Base-by-base conservation (phyloP, 2,329 filamentous ascomycete species). In the Huntiella abstrusa region DNA sequence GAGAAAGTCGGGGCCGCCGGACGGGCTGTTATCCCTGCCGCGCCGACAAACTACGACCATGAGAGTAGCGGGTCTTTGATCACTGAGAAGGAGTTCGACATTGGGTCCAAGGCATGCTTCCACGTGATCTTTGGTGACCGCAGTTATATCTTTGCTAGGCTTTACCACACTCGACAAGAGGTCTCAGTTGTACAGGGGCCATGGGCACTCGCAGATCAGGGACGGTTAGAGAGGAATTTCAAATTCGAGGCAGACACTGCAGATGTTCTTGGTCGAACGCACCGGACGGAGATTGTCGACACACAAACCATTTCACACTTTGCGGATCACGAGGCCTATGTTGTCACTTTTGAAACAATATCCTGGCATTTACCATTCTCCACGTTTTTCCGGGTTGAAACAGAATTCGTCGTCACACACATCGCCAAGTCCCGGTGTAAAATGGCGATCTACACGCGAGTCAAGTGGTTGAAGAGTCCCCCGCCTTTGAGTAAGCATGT, bases 71-170 rank as follows among this genome's bases (percentile, higher is more conserved):
- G 79, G 45, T 70, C 74, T 52, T 71, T 80, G 53, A 79, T 80
- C 5, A 75, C 83, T 1, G 83, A 93, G 59, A 76, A 83, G 51
- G 73, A 85, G 53, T 94, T 93, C 59, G 82, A 92, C 53, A 79
- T 96, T 51, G 92, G 84, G 52, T 81, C 91, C 41, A 96, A 98
- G 60, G 85, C 84, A 0, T 77, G 94, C 49, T 98, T 96, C 60
- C 88, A 96, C 57, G 83, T 96, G 12, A 71, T 98, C 44, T 98
- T 96, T 60, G 91, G 91, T 34, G 91, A 98, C 61, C 93, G 88
- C 63, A 93, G 84, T 58, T 84, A 87, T 33, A 79, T 96, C 35
- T 98, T 95, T 63, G 85, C 91, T 55, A 77, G 88, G 56, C 68
- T 96, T 28, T 88, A 95, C 58, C 80, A 84, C 58, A 85, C 93